phyloP scores from a whole-genome alignment of 1,139 yeast species.

The Suhomyces bolitotheri region DNA sequence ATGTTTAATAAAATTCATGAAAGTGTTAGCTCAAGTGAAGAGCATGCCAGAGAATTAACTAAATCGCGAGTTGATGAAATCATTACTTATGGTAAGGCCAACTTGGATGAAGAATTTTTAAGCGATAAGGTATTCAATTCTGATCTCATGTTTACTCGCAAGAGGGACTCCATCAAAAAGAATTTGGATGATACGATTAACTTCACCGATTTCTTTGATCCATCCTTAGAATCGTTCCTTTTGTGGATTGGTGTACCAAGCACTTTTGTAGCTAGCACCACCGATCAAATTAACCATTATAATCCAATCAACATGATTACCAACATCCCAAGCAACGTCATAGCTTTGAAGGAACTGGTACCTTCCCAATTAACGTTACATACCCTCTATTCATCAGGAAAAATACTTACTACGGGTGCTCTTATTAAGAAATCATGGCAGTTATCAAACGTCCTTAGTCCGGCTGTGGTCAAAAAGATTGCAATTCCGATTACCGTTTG shows the following conservation, averaged over 20 bases:
- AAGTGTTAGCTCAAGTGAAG: slow-evolving; percentile 67
- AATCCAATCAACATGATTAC: slow-evolving; percentile 40
- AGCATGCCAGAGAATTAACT: slow-evolving; percentile 63
- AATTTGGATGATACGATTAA: slow-evolving; percentile 61
- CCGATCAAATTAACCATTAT: slow-evolving; percentile 32
- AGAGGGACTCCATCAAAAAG: slow-evolving; percentile 62
- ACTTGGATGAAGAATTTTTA: slow-evolving; percentile 59
- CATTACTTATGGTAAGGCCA: slow-evolving; percentile 58
- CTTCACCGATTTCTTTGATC: slow-evolving; percentile 74
- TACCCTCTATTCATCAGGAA: slow-evolving; percentile 48
- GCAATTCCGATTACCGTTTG: slow-evolving; percentile 52
- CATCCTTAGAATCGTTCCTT: slow-evolving; percentile 59
- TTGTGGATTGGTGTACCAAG: slow-evolving; percentile 45
- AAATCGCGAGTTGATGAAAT: slow-evolving; percentile 60
- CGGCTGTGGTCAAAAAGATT: slow-evolving; percentile 34
- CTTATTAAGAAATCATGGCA: slow-evolving; percentile 34
- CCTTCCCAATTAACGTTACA: slow-evolving; percentile 45
- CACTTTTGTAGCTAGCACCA: slow-evolving; percentile 30
- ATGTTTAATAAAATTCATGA: slow-evolving; percentile 65
- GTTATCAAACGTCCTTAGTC: slow-evolving; percentile 29
- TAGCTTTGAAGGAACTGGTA: slow-evolving; percentile 34
- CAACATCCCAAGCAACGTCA: slow-evolving; percentile 33
- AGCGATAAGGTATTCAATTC: slow-evolving; percentile 70
- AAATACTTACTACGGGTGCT: slow-evolving; percentile 46
- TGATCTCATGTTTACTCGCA: slow-evolving; percentile 80